Evolutionary conservation across 805 yeast species (phyloP).

Genomic region (Myxozyma geophila): DNA sequence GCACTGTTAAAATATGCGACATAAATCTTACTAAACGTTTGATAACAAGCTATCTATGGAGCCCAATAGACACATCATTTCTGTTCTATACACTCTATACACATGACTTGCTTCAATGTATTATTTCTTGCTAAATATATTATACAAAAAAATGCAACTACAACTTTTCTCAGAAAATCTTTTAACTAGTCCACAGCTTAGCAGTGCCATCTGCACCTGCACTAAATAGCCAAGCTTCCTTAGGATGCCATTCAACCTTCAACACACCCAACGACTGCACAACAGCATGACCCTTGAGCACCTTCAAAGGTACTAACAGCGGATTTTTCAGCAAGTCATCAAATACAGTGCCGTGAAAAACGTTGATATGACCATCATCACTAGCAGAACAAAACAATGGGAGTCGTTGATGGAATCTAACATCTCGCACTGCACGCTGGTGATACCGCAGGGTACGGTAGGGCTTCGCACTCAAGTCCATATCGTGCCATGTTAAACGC

Average conservation of each 20-base stretch:
- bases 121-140: background rate
- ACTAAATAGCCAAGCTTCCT: conserved; percentile 96
- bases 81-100: background rate
- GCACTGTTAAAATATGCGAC: too few relatives aligned
- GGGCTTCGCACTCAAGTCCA: conserved; percentile 86
- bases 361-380: conserved; percentile 91
- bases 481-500: conserved; percentile 95
- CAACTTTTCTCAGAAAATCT: background rate
- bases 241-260: conserved; percentile 92
- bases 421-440: conserved; percentile 88
- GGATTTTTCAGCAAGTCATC: conserved; percentile 96
- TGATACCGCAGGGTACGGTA: conserved; percentile 95
- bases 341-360: conserved; percentile 95
- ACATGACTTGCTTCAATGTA: background rate
- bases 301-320: conserved; percentile 91
- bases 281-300: conserved; percentile 86
- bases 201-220: conserved; percentile 98
- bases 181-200: conserved; percentile 90
- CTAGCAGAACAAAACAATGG: conserved; percentile 94
- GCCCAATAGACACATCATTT: too few relatives aligned
- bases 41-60: too few relatives aligned
- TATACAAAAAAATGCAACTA: background rate
- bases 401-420: conserved; percentile 81
- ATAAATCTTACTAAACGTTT: too few relatives aligned
- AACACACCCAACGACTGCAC: conserved; percentile 82